phyloP scores from a whole-genome alignment of 352 stramenopile species.

The Phytophthora sp. region DNA sequence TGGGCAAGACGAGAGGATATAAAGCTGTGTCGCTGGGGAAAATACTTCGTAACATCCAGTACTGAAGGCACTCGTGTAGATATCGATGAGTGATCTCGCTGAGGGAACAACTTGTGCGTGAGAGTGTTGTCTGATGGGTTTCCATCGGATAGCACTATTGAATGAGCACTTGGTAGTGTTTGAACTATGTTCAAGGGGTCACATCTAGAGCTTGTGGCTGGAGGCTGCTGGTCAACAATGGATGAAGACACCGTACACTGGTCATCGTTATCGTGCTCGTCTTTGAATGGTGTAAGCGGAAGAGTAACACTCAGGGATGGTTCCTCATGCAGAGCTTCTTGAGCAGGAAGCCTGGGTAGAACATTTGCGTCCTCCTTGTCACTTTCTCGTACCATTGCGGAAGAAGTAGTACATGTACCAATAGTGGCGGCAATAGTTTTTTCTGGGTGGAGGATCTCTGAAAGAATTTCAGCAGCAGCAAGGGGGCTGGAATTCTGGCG shows the following conservation, averaged over 20 bases:
- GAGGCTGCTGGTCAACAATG: neutral
- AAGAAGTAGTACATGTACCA: neutral
- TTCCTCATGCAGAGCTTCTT: neutral
- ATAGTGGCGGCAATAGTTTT: neutral
- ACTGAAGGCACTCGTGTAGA: conserved; percentile 29
- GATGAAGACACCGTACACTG: neutral
- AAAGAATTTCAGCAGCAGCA: neutral
- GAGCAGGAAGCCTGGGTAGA: neutral
- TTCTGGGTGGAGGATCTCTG: neutral
- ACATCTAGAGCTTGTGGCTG: neutral
- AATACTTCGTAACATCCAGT: conserved; percentile 31
- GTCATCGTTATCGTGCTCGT: conserved; percentile 1
- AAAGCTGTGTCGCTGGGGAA: conserved; percentile 7
- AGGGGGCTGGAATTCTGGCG: neutral
- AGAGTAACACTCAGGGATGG: neutral
- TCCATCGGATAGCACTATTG: neutral
- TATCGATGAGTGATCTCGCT: neutral
- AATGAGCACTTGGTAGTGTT: neutral
- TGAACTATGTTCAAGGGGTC: neutral
- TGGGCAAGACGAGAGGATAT: neutral
- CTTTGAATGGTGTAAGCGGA: neutral
- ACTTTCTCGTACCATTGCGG: neutral
- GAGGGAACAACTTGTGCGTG: conserved; percentile 4
- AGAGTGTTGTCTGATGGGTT: no score
- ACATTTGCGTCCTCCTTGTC: neutral